Base-by-base conservation (phyloP, 108 stramenopile genomes). In the Skeletonema tropicum region DNA sequence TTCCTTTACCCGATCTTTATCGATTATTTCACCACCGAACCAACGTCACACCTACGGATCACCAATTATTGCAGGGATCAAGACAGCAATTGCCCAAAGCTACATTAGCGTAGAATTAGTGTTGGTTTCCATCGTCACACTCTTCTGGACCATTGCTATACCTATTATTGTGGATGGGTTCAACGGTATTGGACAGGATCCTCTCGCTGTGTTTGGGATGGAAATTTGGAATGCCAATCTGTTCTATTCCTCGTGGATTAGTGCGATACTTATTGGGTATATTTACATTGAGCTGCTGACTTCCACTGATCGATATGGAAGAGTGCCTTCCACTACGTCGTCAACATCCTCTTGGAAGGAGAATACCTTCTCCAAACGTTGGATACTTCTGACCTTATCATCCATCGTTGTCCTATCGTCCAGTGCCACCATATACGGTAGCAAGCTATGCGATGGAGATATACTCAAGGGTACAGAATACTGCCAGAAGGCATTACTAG, bases 181-280 rank as follows among this genome's bases (percentile, higher is more conserved):
- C 21, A 36, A 59, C 36, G 32, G 13, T 33, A 9, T 57, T 10
- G 38, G 52, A 10, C 61, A 62, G 23, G 61, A 38, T 7, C 60
- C 57, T 19, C 41, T 80, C 35, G 79, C 68, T 3, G 61, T 74
- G 58, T 15, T 25, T 7, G 79, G 79, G 30, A 36, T 3, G 11
- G 68, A 69, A 29, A 70, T 80, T 57, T 80, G 79, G 79, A 80
- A 80, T 64, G 72, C 79, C 68, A 80, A 80, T 25, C 49, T 80
- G 15, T 80, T 80, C 33, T 80, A 74, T 57, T 68, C 79, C 14
- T 45, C 38, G 19, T 80, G 79, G 79, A 29, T 55, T 10, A 68
- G 71, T 45, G 58, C 7, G n/a, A 8, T 73, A 35, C 38, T 80
- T 14, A 31, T 48, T 62, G 66, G 60, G 15, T 74, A 74, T 38